phyloP scores from a whole-genome alignment of 2,329 filamentous ascomycete genomes.

The Ceratocystis variospora region DNA sequence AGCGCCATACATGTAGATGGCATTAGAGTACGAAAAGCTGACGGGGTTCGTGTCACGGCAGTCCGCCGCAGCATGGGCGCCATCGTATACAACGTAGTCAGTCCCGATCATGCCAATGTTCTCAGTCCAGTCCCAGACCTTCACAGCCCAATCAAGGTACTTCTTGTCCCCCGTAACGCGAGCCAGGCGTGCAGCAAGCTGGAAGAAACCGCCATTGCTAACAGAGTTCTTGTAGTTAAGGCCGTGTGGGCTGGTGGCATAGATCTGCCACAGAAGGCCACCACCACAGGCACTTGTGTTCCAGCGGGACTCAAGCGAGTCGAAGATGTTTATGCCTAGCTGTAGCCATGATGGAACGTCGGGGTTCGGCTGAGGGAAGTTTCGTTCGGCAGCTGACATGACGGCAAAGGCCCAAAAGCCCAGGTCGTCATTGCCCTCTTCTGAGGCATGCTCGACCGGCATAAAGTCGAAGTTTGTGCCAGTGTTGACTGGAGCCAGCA shows the following conservation, averaged over 20 bases:
- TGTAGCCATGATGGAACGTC: slow-evolving; percentile 49
- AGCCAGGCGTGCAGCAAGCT: slow-evolving; percentile 62
- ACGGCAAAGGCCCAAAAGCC: slow-evolving; percentile 59
- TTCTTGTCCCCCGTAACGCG: slow-evolving; percentile 53
- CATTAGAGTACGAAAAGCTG: slow-evolving; percentile 52
- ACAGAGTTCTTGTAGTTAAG: slow-evolving; percentile 69
- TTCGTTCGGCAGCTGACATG: slow-evolving; percentile 54
- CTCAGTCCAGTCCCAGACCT: slow-evolving; percentile 52
- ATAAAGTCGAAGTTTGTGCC: slow-evolving; percentile 48
- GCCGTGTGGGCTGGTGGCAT: slow-evolving; percentile 54
- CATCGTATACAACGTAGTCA: slow-evolving; percentile 46
- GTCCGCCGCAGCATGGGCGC: slow-evolving; percentile 40
- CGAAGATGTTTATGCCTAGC: slow-evolving; percentile 57
- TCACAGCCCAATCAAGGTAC: slow-evolving; percentile 52
- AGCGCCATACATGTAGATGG: slow-evolving; percentile 51
- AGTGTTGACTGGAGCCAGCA: slow-evolving; percentile 41
- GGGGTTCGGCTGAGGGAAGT: slow-evolving; percentile 48
- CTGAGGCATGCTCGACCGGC: slow-evolving; percentile 39
- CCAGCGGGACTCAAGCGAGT: slow-evolving; percentile 57
- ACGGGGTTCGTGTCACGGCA: slow-evolving; percentile 40
- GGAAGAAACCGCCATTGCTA: slow-evolving; percentile 71
- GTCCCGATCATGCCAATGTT: slow-evolving; percentile 43
- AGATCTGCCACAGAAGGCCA: slow-evolving; percentile 73
- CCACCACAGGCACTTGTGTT: slow-evolving; percentile 52
- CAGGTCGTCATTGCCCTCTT: slow-evolving; percentile 62